These are phyloP conservation scores for Ceratocystiopsis minuta DNA, from an alignment of 2,329 filamentous ascomycete genomes.

Conservation along the genomic window DNA sequence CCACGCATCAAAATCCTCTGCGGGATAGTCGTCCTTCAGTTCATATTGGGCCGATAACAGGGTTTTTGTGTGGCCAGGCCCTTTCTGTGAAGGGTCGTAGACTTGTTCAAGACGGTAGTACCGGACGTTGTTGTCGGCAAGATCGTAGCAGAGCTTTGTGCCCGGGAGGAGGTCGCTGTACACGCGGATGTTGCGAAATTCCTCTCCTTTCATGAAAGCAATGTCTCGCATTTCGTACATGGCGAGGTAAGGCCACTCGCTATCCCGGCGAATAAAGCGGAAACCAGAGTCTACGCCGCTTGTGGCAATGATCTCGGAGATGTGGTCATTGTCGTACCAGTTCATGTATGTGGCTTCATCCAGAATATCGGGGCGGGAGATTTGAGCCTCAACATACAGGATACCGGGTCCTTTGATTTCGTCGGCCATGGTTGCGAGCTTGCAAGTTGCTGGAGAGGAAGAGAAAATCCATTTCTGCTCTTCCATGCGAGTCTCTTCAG, in stretches of 20 bases:
- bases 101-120: slow-evolving; percentile 11
- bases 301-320: slow-evolving; percentile 18
- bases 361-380: slow-evolving; percentile 14
- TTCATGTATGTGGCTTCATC: slow-evolving; percentile 15
- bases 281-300: slow-evolving; percentile 16
- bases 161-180: slow-evolving; percentile 14
- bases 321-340: slow-evolving; percentile 23
- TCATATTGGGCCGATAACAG: slow-evolving; percentile 8
- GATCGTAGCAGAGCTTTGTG: slow-evolving; percentile 9
- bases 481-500: no score
- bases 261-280: slow-evolving; percentile 14
- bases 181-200: slow-evolving; percentile 17
- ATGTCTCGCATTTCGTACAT: slow-evolving; percentile 20
- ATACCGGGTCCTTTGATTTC: slow-evolving; percentile 10
- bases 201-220: slow-evolving; percentile 16
- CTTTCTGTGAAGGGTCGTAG: slow-evolving; percentile 10
- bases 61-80: slow-evolving; percentile 9
- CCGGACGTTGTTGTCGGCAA: slow-evolving; percentile 10
- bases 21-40: slow-evolving; percentile 4
- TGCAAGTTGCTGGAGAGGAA: not conserved
- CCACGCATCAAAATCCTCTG: slow-evolving; percentile 11
- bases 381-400: slow-evolving; percentile 15
- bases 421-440: not conserved
- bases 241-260: slow-evolving; percentile 18
- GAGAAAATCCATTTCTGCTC: no score